A percentile compares a stretch with the other conserved stretches of the same genome.
Conservation (phyloP, 2,329 filamentous ascomycete genomes). For the Clonostachys solani region DNA sequence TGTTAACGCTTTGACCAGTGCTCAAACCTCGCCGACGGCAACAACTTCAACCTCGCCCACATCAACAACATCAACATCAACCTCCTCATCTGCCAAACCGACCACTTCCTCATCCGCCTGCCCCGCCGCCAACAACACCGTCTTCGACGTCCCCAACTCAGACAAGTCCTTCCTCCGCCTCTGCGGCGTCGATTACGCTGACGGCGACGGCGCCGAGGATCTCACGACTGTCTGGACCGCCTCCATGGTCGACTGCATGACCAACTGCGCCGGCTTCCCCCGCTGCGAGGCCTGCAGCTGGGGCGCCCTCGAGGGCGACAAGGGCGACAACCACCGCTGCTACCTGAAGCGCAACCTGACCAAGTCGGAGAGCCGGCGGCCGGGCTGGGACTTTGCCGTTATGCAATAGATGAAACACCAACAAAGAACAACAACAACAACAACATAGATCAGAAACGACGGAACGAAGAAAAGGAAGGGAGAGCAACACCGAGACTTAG, state of each 20-base stretch:
- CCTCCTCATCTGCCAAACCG: conserved; percentile 10
- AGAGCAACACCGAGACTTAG: too few relatives aligned
- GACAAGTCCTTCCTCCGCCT: conserved; percentile 33
- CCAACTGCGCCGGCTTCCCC: conserved; percentile 31
- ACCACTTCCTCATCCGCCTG: conserved; percentile 23
- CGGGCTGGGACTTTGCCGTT: conserved; percentile 38
- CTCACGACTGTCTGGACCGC: conserved; percentile 26
- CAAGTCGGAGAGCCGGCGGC: conserved; percentile 18
- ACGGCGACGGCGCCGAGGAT: conserved; percentile 20
- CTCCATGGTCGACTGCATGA: conserved; percentile 37
- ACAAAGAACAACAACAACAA: too few relatives aligned
- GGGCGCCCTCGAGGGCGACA: conserved; percentile 35
- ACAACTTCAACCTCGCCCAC: conserved; percentile 4
- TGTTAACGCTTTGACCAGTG: background rate
- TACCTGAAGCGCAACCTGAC: conserved; percentile 35
- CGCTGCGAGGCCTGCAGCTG: conserved; percentile 38
- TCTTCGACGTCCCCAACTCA: conserved; percentile 33
- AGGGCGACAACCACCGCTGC: conserved; percentile 31
- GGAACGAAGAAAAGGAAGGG: too few relatives aligned
- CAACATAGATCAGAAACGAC: too few relatives aligned
- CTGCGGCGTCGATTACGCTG: conserved; percentile 40
- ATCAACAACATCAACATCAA: conserved; percentile 6
- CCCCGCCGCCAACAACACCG: conserved; percentile 36
- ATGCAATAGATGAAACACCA: conserved; percentile 9
- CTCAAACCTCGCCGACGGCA: conserved; percentile 2